These are phyloP conservation scores for Mycena epipterygia DNA, from an alignment of 768 basidiomycete genomes.

Conservation along the genomic window DNA sequence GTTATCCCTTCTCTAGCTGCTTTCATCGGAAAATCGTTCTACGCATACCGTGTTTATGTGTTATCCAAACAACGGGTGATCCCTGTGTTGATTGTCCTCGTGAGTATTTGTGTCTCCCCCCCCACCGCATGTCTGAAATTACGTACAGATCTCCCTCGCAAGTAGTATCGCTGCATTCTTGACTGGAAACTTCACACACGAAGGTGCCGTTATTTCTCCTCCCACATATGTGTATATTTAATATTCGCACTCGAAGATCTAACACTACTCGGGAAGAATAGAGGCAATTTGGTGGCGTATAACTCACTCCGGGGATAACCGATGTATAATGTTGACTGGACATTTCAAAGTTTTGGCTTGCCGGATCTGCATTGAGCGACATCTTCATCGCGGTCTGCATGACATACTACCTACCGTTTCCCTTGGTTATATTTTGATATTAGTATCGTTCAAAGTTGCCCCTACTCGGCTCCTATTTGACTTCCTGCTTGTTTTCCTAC, in stretches of 20 bases:
- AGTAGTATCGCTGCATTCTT: not conserved
- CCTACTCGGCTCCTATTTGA: too few relatives aligned
- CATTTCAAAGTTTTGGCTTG: not conserved
- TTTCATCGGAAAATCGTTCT: not conserved
- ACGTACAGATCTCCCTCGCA: not conserved
- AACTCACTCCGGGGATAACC: not conserved
- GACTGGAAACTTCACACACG: too few relatives aligned
- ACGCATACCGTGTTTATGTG: not conserved
- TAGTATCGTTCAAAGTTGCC: too few relatives aligned
- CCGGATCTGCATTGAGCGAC: not conserved
- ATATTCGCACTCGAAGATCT: too few relatives aligned
- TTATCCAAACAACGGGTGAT: not conserved
- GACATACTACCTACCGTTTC: not conserved
- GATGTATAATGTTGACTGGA: too few relatives aligned
- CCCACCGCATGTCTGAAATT: not conserved
- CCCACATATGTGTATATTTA: too few relatives aligned
- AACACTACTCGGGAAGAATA: not conserved
- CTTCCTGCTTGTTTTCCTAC: not conserved
- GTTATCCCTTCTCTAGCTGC: not conserved
- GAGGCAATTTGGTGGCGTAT: not conserved
- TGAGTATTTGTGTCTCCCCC: not conserved
- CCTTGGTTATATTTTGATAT: not conserved
- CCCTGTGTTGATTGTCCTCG: not conserved
- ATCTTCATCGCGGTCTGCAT: not conserved
- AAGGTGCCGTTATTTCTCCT: too few relatives aligned